These are phyloP conservation scores for Phytophthora idaei DNA, from an alignment of 352 stramenopile species.

Conservation along the genomic window DNA sequence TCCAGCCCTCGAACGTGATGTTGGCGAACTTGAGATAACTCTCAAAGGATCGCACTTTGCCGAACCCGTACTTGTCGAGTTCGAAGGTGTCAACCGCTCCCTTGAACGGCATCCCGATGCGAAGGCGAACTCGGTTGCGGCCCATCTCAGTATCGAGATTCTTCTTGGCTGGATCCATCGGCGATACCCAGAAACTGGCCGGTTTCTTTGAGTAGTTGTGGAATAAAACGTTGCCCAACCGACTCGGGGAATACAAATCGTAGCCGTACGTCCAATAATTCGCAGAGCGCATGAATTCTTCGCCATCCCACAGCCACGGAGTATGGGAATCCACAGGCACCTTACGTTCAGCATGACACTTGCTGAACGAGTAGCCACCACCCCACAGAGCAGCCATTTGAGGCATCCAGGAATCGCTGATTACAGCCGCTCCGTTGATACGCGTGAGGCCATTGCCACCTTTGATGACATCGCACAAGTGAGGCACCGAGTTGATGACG, in stretches of 20 bases:
- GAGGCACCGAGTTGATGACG: slow-evolving; percentile 57
- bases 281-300: slow-evolving; percentile 65
- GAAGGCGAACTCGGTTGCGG: slow-evolving; percentile 54
- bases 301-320: slow-evolving; percentile 71
- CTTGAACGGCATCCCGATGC: slow-evolving; percentile 56
- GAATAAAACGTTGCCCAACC: slow-evolving; percentile 56
- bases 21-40: slow-evolving; percentile 66
- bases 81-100: slow-evolving; percentile 55
- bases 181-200: slow-evolving; percentile 50
- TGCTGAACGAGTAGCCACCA: slow-evolving; percentile 76
- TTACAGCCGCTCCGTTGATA: slow-evolving; percentile 79
- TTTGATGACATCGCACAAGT: slow-evolving; percentile 70
- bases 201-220: slow-evolving; percentile 76
- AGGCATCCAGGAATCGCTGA: slow-evolving; percentile 60
- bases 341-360: slow-evolving; percentile 75
- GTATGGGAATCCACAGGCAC: slow-evolving; percentile 75
- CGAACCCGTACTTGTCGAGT: slow-evolving; percentile 56
- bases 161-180: slow-evolving; percentile 45
- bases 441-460: slow-evolving; percentile 57
- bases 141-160: slow-evolving; percentile 46
- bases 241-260: slow-evolving; percentile 68
- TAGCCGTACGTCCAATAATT: slow-evolving; percentile 71
- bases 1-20: slow-evolving; percentile 44
- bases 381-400: slow-evolving; percentile 75
- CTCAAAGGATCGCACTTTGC: slow-evolving; percentile 52